Evolutionary conservation across 2,329 filamentous ascomycete species (phyloP).

Genomic region (Cercospora beticola): DNA sequence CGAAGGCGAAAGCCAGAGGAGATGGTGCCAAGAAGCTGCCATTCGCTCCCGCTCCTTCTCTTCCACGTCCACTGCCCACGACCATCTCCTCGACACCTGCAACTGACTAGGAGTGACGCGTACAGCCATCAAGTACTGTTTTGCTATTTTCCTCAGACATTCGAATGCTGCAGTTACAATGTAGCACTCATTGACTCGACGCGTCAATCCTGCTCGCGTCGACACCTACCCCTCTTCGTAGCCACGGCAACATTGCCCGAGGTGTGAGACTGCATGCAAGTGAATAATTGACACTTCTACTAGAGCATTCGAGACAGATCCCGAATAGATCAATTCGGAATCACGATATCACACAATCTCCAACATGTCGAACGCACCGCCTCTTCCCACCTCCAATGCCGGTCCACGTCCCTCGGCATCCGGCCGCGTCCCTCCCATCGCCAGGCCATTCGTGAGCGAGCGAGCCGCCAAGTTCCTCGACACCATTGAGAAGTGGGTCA

Average conservation of each 20-base stretch:
- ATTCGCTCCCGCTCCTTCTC: neutral
- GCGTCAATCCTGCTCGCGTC: neutral
- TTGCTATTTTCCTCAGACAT: neutral
- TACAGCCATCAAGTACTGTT: neutral
- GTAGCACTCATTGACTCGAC: constrained; percentile 10
- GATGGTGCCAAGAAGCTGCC: neutral
- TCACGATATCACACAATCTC: neutral
- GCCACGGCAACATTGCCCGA: constrained; percentile 8
- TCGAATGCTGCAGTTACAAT: neutral
- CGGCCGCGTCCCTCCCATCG: constrained; percentile 58
- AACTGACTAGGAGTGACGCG: neutral
- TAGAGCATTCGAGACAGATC: neutral
- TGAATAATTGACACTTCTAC: constrained; percentile 1
- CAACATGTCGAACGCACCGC: constrained; percentile 24
- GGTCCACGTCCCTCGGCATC: constrained; percentile 46
- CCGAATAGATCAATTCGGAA: neutral
- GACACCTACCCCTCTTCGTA: constrained; percentile 3
- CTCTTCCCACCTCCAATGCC: constrained; percentile 18
- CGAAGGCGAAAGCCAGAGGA: neutral
- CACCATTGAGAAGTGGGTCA: constrained; percentile 85
- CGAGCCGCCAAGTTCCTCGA: constrained; percentile 80
- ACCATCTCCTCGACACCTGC: neutral
- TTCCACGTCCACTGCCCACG: neutral
- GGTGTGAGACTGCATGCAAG: neutral
- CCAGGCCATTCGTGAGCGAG: constrained; percentile 72